Base-by-base conservation (phyloP, 1,284 basidiomycete genomes). In the Irpex sp. region DNA sequence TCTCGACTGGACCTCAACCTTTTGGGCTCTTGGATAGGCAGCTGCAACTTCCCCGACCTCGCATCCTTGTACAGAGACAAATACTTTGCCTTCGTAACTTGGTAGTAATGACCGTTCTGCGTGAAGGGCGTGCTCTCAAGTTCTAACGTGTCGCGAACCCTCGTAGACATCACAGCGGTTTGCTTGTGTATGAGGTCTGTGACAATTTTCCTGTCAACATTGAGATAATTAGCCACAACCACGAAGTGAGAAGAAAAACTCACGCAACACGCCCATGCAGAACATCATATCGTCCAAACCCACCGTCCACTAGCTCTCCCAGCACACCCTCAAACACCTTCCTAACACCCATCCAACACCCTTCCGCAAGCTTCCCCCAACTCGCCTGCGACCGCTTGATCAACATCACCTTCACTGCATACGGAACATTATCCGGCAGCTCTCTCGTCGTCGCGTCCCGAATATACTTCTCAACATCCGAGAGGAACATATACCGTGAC, bases 391-490 rank as follows among this genome's bases (percentile, higher is more conserved):
- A 81, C 8, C 70, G 69, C 1, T 68, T 65, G 11, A 85, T 79
- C 50, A 86, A 75, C 4, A 66, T 70, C n/a, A 73, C 74, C 58
- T 80, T 82, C 1, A 81, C 83, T 19, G 80, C 78, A 53, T 81
- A 86, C 0, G 84, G 84, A 17, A 84, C 74, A 55, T 83, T 78
- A 9, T 77, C 75, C 0, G 83, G 83, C 5, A 86, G 76, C 59
- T 86, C 83, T 78, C 84, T 84, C 5, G 74, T 75, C 13, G 76
- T 76, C 15, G 78, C 78, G 1, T 59, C 47, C 33, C 60, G 37
- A 43, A 72, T 70, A 35, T 64, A 66, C 7, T 59, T 6, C 37
- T 64, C 63, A 26, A 70, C 61, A 33, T 65, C 68, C 0, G 58
- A 31, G 19, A 70, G 61, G 51, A 69, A 65, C 55, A 68, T 63